A percentile compares a stretch with the other conserved stretches of the same genome.
These are phyloP conservation scores for Scolecobasidium constrictum DNA, from an alignment of 2,329 filamentous ascomycete species.

Conservation along the genomic window DNA sequence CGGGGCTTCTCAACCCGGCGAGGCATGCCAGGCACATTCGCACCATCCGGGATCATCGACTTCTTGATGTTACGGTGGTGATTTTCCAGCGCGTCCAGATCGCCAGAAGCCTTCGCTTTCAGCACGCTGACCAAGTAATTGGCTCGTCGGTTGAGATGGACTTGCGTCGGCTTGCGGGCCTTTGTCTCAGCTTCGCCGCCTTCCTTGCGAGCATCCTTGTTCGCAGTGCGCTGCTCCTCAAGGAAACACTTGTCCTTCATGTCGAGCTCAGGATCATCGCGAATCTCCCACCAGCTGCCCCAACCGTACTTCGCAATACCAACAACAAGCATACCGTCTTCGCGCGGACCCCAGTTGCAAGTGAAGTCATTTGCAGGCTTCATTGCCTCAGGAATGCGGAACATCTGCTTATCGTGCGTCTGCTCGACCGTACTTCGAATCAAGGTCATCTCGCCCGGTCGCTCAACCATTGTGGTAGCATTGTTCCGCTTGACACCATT, in stretches of 20 bases:
- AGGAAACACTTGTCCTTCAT: constrained; percentile 89
- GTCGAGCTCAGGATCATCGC: constrained; percentile 78
- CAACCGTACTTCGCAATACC: constrained; percentile 91
- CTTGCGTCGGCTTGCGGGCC: constrained; percentile 89
- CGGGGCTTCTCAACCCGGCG: constrained; percentile 26
- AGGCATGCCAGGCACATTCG: neutral
- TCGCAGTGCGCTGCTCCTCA: constrained; percentile 95
- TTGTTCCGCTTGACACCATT: constrained; percentile 90
- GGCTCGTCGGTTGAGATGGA: constrained; percentile 87
- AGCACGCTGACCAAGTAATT: constrained; percentile 95
- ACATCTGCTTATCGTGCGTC: constrained; percentile 59
- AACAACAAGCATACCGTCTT: constrained; percentile 94
- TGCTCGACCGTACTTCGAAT: constrained; percentile 61
- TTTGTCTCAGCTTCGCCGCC: constrained; percentile 18
- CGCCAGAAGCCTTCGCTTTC: constrained; percentile 63
- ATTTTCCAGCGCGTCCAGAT: constrained; percentile 69
- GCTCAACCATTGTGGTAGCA: constrained; percentile 86
- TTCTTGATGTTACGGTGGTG: constrained; percentile 68
- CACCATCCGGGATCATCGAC: constrained; percentile 1
- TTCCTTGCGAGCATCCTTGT: constrained; percentile 78
- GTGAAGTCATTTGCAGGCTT: constrained; percentile 78
- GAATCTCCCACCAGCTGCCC: constrained; percentile 88
- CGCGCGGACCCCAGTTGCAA: constrained; percentile 81
- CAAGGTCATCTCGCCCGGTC: constrained; percentile 78
- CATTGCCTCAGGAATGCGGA: constrained; percentile 81